phyloP scores from a whole-genome alignment of 768 basidiomycete genomes.

The Tylopilus rubrobrunneus region DNA sequence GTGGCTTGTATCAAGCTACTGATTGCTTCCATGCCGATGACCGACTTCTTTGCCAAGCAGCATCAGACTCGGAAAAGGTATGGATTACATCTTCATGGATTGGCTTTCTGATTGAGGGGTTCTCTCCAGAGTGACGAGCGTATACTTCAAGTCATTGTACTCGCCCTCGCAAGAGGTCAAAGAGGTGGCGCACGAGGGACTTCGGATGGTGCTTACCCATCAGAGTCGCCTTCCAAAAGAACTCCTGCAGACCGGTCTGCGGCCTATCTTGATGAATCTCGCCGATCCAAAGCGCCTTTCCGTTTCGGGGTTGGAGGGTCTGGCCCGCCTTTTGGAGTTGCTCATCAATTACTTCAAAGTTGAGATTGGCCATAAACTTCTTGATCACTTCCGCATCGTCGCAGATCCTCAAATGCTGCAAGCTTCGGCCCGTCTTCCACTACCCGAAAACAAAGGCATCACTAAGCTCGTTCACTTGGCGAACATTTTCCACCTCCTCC shows the following conservation, averaged over 20 bases:
- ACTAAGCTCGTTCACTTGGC: conserved; percentile 91
- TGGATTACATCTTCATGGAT: conserved; percentile 8
- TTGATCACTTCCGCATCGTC: conserved; percentile 93
- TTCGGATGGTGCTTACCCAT: conserved; percentile 82
- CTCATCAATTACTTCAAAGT: conserved; percentile 99
- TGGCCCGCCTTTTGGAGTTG: conserved; percentile 89
- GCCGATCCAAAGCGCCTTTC: conserved; percentile 94
- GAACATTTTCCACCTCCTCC: conserved; percentile 92
- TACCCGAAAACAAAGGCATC: conserved; percentile 86
- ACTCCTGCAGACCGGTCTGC: conserved; percentile 88
- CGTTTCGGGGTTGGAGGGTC: conserved; percentile 86
- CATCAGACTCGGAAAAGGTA: conserved; percentile 83
- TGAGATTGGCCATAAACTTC: conserved; percentile 94
- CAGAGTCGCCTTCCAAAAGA: conserved; percentile 94
- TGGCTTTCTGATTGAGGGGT: conserved; percentile 3
- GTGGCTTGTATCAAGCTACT: conserved; percentile 92
- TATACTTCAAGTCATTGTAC: conserved; percentile 98
- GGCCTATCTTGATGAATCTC: conserved; percentile 96
- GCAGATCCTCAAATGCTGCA: conserved; percentile 85
- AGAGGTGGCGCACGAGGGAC: conserved; percentile 90
- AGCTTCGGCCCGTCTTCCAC: conserved; percentile 72
- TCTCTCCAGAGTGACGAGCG: conserved; percentile 72
- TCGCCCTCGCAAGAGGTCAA: conserved; percentile 89
- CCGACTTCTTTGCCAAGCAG: conserved; percentile 89
- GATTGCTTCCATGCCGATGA: conserved; percentile 91